These are phyloP conservation scores for Melocanna baccifera DNA, from an alignment of 176 grass and related monocot species.

Conservation along the genomic window DNA sequence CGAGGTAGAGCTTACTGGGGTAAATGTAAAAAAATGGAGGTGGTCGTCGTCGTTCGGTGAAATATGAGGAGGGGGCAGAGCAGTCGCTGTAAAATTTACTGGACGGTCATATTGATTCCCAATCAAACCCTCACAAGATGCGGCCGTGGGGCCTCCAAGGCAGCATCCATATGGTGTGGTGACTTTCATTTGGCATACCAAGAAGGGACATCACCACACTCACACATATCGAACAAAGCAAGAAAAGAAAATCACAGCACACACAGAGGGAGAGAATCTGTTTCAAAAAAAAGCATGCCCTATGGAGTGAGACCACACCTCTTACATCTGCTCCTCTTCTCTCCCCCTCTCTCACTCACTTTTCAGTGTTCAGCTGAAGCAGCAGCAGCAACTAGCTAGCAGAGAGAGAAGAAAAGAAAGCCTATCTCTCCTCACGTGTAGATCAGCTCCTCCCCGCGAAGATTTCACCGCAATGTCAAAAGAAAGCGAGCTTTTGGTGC, in stretches of 20 bases:
- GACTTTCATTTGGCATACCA: conserved; percentile 33
- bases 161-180: conserved; percentile 19
- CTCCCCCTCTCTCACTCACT: not conserved
- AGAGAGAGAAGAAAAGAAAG: not conserved
- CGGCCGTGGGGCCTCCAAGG: not conserved
- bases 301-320: conserved; percentile 4
- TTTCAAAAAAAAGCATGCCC: not conserved
- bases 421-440: conserved; percentile 9
- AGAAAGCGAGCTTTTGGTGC: conserved; percentile 47
- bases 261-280: not conserved
- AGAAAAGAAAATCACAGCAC: not conserved
- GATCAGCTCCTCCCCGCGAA: not conserved
- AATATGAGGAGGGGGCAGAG: not conserved
- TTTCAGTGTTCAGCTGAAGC: conserved; percentile 38
- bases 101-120: not conserved
- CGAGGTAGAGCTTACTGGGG: not conserved
- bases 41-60: not conserved
- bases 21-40: not conserved
- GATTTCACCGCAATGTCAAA: conserved; percentile 17
- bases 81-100: not conserved
- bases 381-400: not conserved
- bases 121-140: not conserved
- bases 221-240: conserved; percentile 16
- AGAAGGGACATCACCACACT: conserved; percentile 29
- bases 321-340: not conserved